Percentiles rank a stretch among this genome's conserved stretches.
phyloP scores from a whole-genome alignment of 2,329 filamentous ascomycete genomes.

The Penicillium sp. region DNA sequence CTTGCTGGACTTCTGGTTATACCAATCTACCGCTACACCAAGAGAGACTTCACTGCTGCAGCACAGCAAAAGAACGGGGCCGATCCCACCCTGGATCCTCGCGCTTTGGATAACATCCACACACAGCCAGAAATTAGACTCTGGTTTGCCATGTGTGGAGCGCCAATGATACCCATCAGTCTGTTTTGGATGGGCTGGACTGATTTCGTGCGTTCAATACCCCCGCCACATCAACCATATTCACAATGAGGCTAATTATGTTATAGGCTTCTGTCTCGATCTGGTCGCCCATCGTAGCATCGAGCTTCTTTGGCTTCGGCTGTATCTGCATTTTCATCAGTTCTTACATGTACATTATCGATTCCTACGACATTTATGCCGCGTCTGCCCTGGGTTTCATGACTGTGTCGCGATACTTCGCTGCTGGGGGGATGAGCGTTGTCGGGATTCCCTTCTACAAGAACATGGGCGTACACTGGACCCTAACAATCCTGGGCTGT shows the following conservation, averaged over 20 bases:
- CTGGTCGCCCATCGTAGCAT: slow-evolving; percentile 55
- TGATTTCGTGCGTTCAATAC: slow-evolving; percentile 20
- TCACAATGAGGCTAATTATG: slow-evolving; percentile 12
- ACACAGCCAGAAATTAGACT: slow-evolving; percentile 56
- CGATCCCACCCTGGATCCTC: slow-evolving; percentile 9
- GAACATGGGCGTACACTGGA: slow-evolving; percentile 47
- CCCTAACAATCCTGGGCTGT: slow-evolving; percentile 45
- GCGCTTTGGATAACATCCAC: slow-evolving; percentile 19
- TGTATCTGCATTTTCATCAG: slow-evolving; percentile 54
- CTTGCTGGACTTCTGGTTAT: slow-evolving; percentile 45
- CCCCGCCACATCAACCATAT: not conserved
- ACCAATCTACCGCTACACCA: slow-evolving; percentile 49
- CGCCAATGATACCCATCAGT: slow-evolving; percentile 53
- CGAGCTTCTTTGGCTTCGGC: slow-evolving; percentile 56
- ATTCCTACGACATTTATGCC: slow-evolving; percentile 57
- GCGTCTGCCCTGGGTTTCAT: slow-evolving; percentile 51
- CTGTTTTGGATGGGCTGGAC: slow-evolving; percentile 66
- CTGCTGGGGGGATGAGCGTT: slow-evolving; percentile 42
- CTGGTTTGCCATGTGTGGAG: slow-evolving; percentile 57
- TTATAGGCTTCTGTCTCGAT: slow-evolving; percentile 46
- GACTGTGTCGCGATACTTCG: slow-evolving; percentile 46
- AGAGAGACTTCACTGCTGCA: slow-evolving; percentile 46
- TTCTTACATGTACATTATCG: slow-evolving; percentile 61
- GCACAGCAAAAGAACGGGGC: slow-evolving; percentile 15
- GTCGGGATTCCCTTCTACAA: slow-evolving; percentile 43